These are phyloP conservation scores for Penicillium frequentans DNA, from an alignment of 2,329 filamentous ascomycete species.

Conservation along the genomic window DNA sequence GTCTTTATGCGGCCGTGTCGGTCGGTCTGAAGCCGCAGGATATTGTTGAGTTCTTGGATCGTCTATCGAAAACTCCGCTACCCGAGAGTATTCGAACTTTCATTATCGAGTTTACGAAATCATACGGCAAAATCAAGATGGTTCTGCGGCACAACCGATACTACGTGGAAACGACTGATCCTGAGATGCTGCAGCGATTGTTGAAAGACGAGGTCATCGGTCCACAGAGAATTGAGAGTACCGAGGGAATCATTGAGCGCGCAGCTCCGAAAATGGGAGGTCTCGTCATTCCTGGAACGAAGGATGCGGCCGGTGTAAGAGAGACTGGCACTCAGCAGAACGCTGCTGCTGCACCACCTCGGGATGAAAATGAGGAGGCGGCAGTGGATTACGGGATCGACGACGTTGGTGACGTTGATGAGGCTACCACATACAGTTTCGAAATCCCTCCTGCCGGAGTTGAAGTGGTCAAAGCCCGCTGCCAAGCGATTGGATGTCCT, in stretches of 20 bases:
- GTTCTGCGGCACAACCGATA: constrained; percentile 94
- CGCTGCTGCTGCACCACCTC: constrained; percentile 38
- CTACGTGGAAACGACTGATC: constrained; percentile 89
- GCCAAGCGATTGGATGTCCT: constrained; percentile 80
- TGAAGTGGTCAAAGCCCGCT: constrained; percentile 84
- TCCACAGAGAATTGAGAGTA: constrained; percentile 71
- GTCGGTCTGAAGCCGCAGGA: constrained; percentile 88
- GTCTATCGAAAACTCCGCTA: constrained; percentile 83
- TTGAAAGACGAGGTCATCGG: constrained; percentile 82
- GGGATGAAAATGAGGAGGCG: constrained; percentile 51
- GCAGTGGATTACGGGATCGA: constrained; percentile 69
- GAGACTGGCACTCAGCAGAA: constrained; percentile 58
- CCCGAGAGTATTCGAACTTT: constrained; percentile 79
- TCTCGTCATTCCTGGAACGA: constrained; percentile 90
- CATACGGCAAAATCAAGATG: constrained; percentile 93
- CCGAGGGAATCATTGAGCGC: constrained; percentile 72
- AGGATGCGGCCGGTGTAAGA: constrained; percentile 83
- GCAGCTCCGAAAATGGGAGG: constrained; percentile 83
- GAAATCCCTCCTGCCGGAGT: constrained; percentile 82
- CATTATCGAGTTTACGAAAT: constrained; percentile 79
- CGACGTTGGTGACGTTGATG: constrained; percentile 73
- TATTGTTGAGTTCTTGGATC: constrained; percentile 84
- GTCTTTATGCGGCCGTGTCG: constrained; percentile 90
- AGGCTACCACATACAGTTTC: constrained; percentile 88
- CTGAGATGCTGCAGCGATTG: constrained; percentile 80